Base-by-base conservation (phyloP, 2,329 filamentous ascomycete species). In the Davidsoniella australis region DNA sequence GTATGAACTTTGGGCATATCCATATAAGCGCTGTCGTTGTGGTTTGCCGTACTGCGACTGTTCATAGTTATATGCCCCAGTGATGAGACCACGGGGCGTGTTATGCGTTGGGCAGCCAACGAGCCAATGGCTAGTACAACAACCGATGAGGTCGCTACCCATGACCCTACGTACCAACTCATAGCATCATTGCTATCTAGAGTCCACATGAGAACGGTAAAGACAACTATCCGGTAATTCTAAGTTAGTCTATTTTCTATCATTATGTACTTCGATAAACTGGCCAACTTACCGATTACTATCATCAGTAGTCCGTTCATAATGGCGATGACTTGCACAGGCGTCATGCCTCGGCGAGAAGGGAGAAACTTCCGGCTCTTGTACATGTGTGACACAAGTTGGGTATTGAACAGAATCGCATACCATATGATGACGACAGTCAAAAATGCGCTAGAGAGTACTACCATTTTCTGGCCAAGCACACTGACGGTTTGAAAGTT, bases 231-330 rank as follows among this genome's bases (percentile, higher is more conserved):
- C 12, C 29, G 29, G 7, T 12, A 10, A 12, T 33, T 33, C 10
- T 9, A 10, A 1, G 29, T 33, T 33, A 33, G 29, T 33, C 8
- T 33, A 33, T 10, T 9, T 5, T 10, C 12, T 33, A 33, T 33
- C 20, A 33, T 12, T 10, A 12, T 12, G 29, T 12, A 23, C 20
- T 23, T 23, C 12, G 29, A 9, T 33, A 33, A 33, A 5, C 29
- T 33, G 8, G 7, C 4, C 12, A 10, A 59, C 64, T 43, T 59
- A 75, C 72, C 68, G n/a, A 72, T 73, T 8, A 74, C 58, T 14
- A 74, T 55, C 73, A 76, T 76, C 48, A 77, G 61, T 1, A 74
- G 54, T 9, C 71, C 72, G 37, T 76, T 76, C 45, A 71, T 71
- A 56, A 75, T 69, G 46, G 74, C 64, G 20, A 76, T 62, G 6